phyloP scores from a whole-genome alignment of 2,329 filamentous ascomycete species.

The Parastagonospora nodorum region DNA sequence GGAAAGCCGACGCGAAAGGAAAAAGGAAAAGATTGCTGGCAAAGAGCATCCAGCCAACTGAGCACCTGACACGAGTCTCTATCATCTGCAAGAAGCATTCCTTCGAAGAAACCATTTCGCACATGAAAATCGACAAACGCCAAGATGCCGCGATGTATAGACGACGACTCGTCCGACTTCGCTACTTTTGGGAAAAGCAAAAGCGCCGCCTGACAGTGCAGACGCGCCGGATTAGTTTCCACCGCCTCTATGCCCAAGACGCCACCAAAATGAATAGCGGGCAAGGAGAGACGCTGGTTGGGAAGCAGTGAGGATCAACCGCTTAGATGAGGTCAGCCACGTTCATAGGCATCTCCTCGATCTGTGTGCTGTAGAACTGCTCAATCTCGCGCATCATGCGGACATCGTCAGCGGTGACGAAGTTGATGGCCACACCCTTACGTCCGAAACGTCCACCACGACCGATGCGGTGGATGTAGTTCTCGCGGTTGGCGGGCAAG shows the following conservation, averaged over 20 bases:
- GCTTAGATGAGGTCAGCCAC: conserved; percentile 61
- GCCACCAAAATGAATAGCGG: conserved; percentile 28
- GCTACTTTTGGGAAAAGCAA: conserved; percentile 43
- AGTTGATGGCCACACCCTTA: conserved; percentile 99
- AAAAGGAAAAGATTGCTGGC: conserved; percentile 41
- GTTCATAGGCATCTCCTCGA: conserved; percentile 99
- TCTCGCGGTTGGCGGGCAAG: conserved; percentile 97
- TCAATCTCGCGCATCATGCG: conserved; percentile 99
- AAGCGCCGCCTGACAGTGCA: conserved; percentile 39
- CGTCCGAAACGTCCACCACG: conserved; percentile 99
- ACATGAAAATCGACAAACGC: conserved; percentile 48
- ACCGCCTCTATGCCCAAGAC: conserved; percentile 31
- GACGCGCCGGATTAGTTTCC: conserved; percentile 38
- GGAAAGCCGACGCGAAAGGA: conserved; percentile 33
- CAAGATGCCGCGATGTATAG: conserved; percentile 47
- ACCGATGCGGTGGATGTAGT: conserved; percentile 99
- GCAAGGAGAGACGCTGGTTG: conserved; percentile 31
- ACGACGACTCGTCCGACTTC: conserved; percentile 39
- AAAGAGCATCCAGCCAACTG: conserved; percentile 36
- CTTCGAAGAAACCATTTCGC: conserved; percentile 47
- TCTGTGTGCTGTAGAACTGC: conserved; percentile 99
- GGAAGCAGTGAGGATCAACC: conserved; percentile 28
- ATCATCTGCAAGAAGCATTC: conserved; percentile 41
- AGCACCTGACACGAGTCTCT: conserved; percentile 40
- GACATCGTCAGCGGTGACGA: conserved; percentile 98